A percentile compares a stretch with the other conserved stretches of the same genome.
phyloP scores from a whole-genome alignment of 2,329 filamentous ascomycete genomes.

The Raffaelea arxii region DNA sequence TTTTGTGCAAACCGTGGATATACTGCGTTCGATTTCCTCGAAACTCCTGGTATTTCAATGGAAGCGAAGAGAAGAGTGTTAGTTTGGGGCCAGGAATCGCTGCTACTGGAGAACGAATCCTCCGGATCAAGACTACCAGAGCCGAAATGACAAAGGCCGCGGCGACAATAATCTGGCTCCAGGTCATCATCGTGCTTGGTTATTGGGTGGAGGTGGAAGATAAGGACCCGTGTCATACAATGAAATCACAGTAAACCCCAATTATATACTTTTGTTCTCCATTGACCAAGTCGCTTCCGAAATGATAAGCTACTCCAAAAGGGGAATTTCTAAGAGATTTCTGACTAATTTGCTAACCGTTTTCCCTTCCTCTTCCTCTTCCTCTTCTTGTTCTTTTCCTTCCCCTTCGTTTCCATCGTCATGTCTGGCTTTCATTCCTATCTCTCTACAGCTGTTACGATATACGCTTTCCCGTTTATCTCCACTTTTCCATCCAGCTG shows the following conservation, averaged over 20 bases:
- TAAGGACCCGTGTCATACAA: background rate
- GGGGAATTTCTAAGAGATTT: background rate
- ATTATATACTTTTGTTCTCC: background rate
- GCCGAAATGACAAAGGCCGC: conserved; percentile 2
- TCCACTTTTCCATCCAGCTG: background rate
- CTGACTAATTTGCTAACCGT: background rate
- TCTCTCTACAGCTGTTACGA: background rate
- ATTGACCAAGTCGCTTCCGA: background rate
- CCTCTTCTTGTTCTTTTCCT: too few species aligned
- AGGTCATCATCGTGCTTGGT: background rate
- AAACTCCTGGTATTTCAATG: conserved; percentile 48
- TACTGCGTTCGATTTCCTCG: conserved; percentile 40
- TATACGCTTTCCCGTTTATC: background rate
- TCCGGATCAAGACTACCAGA: background rate
- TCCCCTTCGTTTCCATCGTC: too few species aligned
- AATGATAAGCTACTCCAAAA: background rate
- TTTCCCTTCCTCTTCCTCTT: too few species aligned
- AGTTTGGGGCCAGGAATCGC: conserved; percentile 36
- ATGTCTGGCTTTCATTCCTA: too few species aligned
- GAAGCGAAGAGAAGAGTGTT: conserved; percentile 38
- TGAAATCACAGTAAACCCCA: background rate
- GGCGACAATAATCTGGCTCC: conserved; percentile 4
- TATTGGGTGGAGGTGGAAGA: background rate
- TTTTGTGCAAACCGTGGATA: conserved; percentile 43
- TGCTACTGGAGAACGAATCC: conserved; percentile 24